phyloP scores from a whole-genome alignment of 805 yeast species.

The Yueomyces sp. region DNA sequence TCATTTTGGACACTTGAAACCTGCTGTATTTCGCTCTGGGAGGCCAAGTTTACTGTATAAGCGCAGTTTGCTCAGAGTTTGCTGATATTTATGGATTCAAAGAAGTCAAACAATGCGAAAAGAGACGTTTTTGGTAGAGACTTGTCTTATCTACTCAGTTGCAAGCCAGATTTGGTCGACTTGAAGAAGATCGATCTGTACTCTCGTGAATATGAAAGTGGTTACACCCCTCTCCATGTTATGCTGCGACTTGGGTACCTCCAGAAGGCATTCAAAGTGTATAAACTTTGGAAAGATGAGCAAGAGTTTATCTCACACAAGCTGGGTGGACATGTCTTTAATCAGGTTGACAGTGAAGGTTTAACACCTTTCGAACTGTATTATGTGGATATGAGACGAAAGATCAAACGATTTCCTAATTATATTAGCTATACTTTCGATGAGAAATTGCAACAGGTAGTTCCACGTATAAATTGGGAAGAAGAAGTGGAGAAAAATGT shows the following conservation, averaged over 20 bases:
- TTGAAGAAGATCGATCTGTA: constrained; percentile 23
- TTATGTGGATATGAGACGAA: constrained; percentile 4
- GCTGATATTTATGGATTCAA: not conserved
- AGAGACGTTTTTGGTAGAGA: constrained; percentile 63
- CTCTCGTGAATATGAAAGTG: constrained; percentile 55
- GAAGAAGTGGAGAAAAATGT: not conserved
- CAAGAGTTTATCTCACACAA: constrained; percentile 10
- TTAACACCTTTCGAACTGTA: constrained; percentile 61
- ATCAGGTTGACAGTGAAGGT: constrained; percentile 54
- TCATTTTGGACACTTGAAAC: too few relatives aligned
- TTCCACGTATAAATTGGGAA: constrained; percentile 2
- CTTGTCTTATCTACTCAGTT: constrained; percentile 15
- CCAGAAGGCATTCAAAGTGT: constrained; percentile 18
- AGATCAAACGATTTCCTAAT: constrained; percentile 5
- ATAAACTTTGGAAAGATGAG: constrained; percentile 16
- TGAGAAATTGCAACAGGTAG: not conserved
- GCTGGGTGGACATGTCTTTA: constrained; percentile 20
- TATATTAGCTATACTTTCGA: not conserved
- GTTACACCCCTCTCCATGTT: constrained; percentile 72
- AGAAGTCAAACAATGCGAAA: not conserved
- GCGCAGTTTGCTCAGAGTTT: too few relatives aligned
- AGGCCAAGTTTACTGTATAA: too few relatives aligned
- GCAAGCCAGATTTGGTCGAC: constrained; percentile 5
- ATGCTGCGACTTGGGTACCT: constrained; percentile 28
- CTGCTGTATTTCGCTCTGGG: too few relatives aligned